Evolutionary conservation across 352 stramenopile genomes (phyloP), one percentile per base, ranked within the genome.

Genomic region (Phytophthora constricta): DNA sequence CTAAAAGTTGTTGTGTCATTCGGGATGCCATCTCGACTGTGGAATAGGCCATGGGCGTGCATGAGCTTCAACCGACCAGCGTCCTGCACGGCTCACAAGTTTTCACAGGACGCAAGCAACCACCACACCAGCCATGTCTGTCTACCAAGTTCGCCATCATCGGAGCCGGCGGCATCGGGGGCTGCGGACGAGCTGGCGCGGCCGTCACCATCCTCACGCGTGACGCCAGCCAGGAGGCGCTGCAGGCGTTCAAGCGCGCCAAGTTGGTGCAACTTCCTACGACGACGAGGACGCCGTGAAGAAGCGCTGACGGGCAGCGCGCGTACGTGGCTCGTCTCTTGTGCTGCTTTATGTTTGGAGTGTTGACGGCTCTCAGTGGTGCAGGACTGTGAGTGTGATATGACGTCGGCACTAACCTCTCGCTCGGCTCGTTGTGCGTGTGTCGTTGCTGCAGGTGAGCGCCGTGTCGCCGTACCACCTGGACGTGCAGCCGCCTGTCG

Each of bases 211-310:
- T 77, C 26, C 69, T 73, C 49, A 77, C 68, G 3, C 62, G 68
- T 4, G 62, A 71, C 53, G 68, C 56, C 23, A 46, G 31, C 41
- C 65, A 71, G 59, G n/a, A 31, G 4, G 59, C 65, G 45, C 52
- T 77, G 22, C 59, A 73, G 50, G 60, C 64, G 2, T 68, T 77
- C 48, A 74, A 77, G 59, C 48, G 70, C 33, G 70, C 64, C 42
- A 66, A 23, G 28, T 37, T 78, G 4, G 9, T 51, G 26, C 37
- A 72, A 37, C 57, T 78, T 33, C 58, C 42, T 78, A 78, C 53
- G 31, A 55, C 7, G 50, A 74, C 47, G 51, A 51, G 16, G 53
- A 56, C 25, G 57, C 48, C 8, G 19, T 78, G 22, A 58, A 50
- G 42, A 65, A 75, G 34, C 62, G 27, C 57, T 76, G 9, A 26